phyloP scores from a whole-genome alignment of 306 rosid genomes.

The Luffa aegyptiaca region DNA sequence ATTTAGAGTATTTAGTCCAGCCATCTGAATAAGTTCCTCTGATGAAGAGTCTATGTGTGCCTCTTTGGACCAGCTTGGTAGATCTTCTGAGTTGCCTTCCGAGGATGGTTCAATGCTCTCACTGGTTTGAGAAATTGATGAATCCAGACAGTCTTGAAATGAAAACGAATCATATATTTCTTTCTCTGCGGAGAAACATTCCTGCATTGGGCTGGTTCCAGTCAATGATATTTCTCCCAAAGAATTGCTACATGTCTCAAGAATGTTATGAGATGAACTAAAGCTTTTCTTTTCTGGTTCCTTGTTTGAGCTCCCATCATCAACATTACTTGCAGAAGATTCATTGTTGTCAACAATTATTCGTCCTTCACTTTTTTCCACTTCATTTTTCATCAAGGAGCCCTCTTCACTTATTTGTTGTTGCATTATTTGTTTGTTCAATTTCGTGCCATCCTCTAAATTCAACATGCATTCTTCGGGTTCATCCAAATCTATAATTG shows the following conservation, averaged over 20 bases:
- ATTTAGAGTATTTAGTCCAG: constrained; percentile 29
- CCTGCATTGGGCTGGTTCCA: constrained; percentile 23
- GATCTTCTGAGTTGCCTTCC: constrained; percentile 66
- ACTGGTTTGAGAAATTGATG: constrained; percentile 41
- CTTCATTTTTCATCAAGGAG: constrained; percentile 18
- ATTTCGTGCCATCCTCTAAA: constrained; percentile 15
- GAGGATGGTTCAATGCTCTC: constrained; percentile 52
- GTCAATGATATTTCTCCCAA: constrained; percentile 10
- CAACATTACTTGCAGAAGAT: constrained; percentile 19
- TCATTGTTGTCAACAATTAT: constrained; percentile 17
- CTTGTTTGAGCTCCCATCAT: constrained; percentile 25
- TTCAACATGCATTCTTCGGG: constrained; percentile 27
- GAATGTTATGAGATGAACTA: constrained; percentile 26
- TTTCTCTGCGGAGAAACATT: constrained; percentile 23
- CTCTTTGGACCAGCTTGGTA: constrained; percentile 32
- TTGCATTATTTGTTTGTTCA: constrained; percentile 29
- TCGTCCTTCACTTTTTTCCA: constrained; percentile 20
- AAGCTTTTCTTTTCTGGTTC: constrained; percentile 36
- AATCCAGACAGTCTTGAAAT: constrained; percentile 48
- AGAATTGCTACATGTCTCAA: constrained; percentile 1
- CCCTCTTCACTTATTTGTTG: constrained; percentile 19
- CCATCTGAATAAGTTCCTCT: constrained; percentile 39
- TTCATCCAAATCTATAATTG: constrained; percentile 15
- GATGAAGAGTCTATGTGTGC: constrained; percentile 24
- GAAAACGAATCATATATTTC: constrained; percentile 31